Conservation (phyloP, 2,329 filamentous ascomycete genomes). For the Pseudocercospora fuligena region DNA sequence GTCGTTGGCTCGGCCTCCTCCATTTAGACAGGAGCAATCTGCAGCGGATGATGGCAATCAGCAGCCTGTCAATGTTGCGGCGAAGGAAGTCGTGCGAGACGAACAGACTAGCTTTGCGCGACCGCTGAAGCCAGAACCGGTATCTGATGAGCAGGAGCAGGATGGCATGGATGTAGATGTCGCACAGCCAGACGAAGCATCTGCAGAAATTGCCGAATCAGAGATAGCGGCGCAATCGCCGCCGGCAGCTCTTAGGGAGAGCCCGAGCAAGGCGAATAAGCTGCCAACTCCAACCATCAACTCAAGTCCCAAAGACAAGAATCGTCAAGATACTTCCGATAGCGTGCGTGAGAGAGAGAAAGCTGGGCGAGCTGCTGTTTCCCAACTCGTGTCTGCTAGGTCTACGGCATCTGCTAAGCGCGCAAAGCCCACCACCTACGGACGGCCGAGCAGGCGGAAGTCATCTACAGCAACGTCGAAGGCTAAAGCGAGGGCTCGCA, state of each 20-base stretch:
- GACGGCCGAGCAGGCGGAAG: slow-evolving; percentile 24
- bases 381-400: slow-evolving; percentile 34
- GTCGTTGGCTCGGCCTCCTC: neutral
- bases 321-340: slow-evolving; percentile 26
- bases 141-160: neutral
- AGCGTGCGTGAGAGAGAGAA: slow-evolving; percentile 41
- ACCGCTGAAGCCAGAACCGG: neutral
- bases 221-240: slow-evolving; percentile 5
- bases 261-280: slow-evolving; percentile 38
- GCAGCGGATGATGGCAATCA: neutral
- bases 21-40: neutral
- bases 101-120: neutral
- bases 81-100: neutral
- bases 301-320: slow-evolving; percentile 25
- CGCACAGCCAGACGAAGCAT: neutral
- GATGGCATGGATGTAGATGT: neutral
- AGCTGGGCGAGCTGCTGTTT: slow-evolving; percentile 42
- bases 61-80: neutral
- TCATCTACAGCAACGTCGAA: slow-evolving; percentile 10
- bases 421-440: slow-evolving; percentile 26
- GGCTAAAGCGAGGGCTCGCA: slow-evolving; percentile 2
- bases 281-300: slow-evolving; percentile 24
- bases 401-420: slow-evolving; percentile 9
- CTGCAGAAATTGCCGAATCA: neutral
- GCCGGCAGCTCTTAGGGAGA: slow-evolving; percentile 27